Evolutionary conservation across 2,329 filamentous ascomycete genomes (phyloP).

Genomic region (Calonectria pseudoturangicola): DNA sequence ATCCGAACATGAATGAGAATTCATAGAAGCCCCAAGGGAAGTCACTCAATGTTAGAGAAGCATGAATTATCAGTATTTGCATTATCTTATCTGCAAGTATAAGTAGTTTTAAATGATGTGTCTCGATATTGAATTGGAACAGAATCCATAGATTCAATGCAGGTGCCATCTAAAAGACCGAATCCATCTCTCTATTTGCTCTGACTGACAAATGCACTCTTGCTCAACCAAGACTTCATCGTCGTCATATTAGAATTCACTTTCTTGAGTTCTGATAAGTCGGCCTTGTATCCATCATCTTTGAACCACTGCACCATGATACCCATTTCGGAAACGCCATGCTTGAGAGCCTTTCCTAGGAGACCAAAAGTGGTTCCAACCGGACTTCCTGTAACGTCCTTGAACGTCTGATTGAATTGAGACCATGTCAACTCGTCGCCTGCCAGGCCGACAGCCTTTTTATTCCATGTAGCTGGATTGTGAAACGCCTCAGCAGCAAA

Average conservation of each 20-base stretch:
- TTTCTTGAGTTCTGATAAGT: background rate
- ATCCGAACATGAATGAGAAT: no score
- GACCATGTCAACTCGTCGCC: background rate
- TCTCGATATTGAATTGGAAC: no score
- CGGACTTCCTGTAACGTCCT: background rate
- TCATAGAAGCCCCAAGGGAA: no score
- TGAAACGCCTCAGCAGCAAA: constrained; percentile 1
- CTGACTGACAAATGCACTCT: background rate
- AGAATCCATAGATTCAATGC: no score
- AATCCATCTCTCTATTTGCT: background rate
- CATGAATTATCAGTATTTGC: no score
- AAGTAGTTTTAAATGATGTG: no score
- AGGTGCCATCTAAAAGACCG: background rate
- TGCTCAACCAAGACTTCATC: background rate
- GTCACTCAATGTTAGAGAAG: no score
- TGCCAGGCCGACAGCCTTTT: background rate
- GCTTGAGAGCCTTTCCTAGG: background rate
- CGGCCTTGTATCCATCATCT: constrained; percentile 3
- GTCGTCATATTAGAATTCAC: background rate
- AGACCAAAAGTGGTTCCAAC: background rate
- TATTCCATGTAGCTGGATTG: background rate
- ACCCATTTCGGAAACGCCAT: background rate
- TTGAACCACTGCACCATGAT: constrained; percentile 6
- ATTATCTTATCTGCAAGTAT: no score
- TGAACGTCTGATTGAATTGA: background rate